These are phyloP conservation scores for Oryza meridionalis DNA, from an alignment of 176 grass and related monocot genomes.

Conservation along the genomic window DNA sequence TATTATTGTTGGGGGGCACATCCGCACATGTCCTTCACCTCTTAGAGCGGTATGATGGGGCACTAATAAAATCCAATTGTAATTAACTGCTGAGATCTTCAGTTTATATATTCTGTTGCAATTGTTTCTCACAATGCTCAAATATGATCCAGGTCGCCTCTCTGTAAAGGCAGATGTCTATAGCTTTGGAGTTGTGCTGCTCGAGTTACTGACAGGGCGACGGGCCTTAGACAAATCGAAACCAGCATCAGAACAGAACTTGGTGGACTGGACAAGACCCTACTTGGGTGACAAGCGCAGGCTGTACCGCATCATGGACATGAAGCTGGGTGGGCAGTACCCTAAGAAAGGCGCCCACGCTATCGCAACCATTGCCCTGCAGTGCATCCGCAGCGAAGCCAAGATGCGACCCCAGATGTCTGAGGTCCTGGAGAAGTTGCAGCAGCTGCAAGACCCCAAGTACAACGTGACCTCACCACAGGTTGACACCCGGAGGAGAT, in stretches of 20 bases:
- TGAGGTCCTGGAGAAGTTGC: conserved; percentile 52
- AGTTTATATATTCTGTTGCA: background rate
- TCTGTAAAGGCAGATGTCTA: conserved; percentile 79
- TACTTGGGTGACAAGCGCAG: conserved; percentile 59
- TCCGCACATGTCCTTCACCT: too few species aligned
- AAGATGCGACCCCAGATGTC: conserved; percentile 67
- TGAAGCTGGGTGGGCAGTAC: conserved; percentile 63
- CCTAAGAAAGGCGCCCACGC: conserved; percentile 62
- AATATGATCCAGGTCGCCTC: conserved; percentile 54
- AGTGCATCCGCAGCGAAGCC: conserved; percentile 57
- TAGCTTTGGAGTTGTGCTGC: conserved; percentile 69
- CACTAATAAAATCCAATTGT: background rate
- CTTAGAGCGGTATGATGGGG: background rate
- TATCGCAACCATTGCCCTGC: conserved; percentile 46
- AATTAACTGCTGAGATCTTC: background rate
- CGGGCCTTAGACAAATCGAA: conserved; percentile 66
- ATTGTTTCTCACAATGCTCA: background rate
- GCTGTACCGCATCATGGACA: conserved; percentile 70
- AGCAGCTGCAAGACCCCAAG: conserved; percentile 65
- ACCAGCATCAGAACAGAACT: conserved; percentile 49
- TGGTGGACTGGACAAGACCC: conserved; percentile 66
- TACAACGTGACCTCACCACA: conserved; percentile 5
- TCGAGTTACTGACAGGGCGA: conserved; percentile 63
- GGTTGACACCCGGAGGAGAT: conserved; percentile 1
- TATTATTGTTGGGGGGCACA: background rate